Base-by-base conservation (phyloP, 2,329 filamentous ascomycete genomes). In the Pseudogymnoascus sp. region DNA sequence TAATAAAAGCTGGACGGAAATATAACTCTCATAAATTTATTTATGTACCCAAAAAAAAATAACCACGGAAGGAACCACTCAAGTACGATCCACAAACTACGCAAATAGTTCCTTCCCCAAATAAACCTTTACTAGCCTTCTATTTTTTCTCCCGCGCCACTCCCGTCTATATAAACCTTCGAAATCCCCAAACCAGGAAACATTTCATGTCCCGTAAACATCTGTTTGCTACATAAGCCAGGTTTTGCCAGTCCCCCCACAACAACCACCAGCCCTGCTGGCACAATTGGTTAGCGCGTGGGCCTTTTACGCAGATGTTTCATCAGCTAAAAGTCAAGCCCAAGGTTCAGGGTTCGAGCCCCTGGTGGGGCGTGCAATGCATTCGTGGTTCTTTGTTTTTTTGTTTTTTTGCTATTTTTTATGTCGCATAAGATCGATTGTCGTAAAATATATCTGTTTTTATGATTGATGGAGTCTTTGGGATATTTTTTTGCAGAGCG, bases 211-310 rank as follows among this genome's bases (percentile, higher is more conserved):
- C 6, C 2, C n/a, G 5, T 25, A 3, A 12, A 19, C 2, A 12
- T 9, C 49, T 55, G 16, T 22, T 55, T 33, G 5, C 25, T 55
- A 33, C 28, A 55, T 55, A 55, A 55, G 9, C 9, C 9, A 4
- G 0, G 2, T 55, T 55, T 55, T 1, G 28, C 11, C 49, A 55
- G 49, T 33, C 49, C 49, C 28, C 28, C 14, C 49, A 8, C 49
- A 55, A 55, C 49, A 33, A 55, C 16, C 49, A 55, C 28, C 49
- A 55, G 49, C 49, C 49, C 49, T 55, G 49, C 49, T 55, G 49
- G 49, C 49, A 55, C 49, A 55, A 55, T 55, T 55, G 49, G 49
- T 55, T 55, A 55, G 49, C 49, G 49, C 49, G 49, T 55, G 49
- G 49, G 49, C 49, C 49, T 55, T 55, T 55, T 55, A 55, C 14